Evolutionary conservation across 768 basidiomycete species (phyloP).

Genomic region (Mycena sanguinolenta): DNA sequence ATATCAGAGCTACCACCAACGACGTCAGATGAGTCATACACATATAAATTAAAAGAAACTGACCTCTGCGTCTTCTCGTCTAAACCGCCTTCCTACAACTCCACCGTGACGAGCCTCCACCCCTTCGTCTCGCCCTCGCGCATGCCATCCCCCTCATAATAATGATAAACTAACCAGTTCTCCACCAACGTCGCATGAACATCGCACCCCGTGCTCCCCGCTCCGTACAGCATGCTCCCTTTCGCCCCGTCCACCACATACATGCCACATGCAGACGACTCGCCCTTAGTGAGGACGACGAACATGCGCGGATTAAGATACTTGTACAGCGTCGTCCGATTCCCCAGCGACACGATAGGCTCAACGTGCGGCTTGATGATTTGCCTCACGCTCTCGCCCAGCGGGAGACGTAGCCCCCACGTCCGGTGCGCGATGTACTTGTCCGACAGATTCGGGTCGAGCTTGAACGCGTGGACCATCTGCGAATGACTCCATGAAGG

Average conservation of each 20-base stretch:
- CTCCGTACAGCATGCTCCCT: constrained; percentile 78
- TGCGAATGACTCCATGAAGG: constrained; percentile 61
- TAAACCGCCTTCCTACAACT: constrained; percentile 86
- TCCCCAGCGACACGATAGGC: constrained; percentile 82
- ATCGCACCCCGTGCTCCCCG: constrained; percentile 61
- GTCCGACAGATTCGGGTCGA: constrained; percentile 57
- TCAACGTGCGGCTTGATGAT: constrained; percentile 63
- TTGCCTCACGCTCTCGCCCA: constrained; percentile 67
- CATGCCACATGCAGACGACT: constrained; percentile 64
- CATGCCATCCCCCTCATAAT: constrained; percentile 73
- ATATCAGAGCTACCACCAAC: constrained; percentile 55
- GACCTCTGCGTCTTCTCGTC: constrained; percentile 84
- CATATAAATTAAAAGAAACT: constrained; percentile 37
- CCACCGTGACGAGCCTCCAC: constrained; percentile 82
- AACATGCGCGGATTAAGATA: constrained; percentile 90
- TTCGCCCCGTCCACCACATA: constrained; percentile 85
- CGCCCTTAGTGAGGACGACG: constrained; percentile 69
- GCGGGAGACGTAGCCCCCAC: constrained; percentile 73
- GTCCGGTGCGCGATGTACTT: constrained; percentile 67
- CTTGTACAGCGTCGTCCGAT: constrained; percentile 93
- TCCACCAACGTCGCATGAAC: constrained; percentile 81
- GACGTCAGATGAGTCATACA: neutral
- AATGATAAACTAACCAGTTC: constrained; percentile 95
- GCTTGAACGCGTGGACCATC: constrained; percentile 62
- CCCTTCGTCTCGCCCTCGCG: constrained; percentile 69